A percentile compares a stretch with the other conserved stretches of the same genome.
Evolutionary conservation across 768 basidiomycete species (phyloP).

Genomic region (Paxillus rubicundulus): DNA sequence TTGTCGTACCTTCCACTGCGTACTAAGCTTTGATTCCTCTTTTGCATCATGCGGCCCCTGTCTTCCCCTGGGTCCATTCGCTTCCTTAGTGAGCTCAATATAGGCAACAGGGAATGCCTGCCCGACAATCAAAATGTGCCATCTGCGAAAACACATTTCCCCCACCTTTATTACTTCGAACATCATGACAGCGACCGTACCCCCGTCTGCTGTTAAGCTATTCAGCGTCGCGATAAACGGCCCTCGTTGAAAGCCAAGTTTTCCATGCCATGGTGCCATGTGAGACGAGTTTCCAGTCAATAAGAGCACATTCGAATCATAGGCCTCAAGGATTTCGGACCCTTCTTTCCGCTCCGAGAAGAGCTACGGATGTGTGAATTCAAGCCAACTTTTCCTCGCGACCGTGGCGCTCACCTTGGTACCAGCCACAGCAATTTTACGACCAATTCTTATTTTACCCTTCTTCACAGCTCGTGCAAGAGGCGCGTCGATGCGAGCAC

Average conservation of each 20-base stretch:
- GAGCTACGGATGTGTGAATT: conserved; percentile 43
- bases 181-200: conserved; percentile 70
- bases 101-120: conserved; percentile 76
- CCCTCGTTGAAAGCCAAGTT: conserved; percentile 70
- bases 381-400: background rate
- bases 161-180: conserved; percentile 65
- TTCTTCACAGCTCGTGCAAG: conserved; percentile 66
- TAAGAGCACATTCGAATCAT: conserved; percentile 59
- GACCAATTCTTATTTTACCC: conserved; percentile 68
- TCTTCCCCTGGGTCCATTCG: conserved; percentile 46
- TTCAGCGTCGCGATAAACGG: conserved; percentile 75
- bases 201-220: conserved; percentile 81
- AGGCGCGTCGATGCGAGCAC: conserved; percentile 71
- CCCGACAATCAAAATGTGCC: background rate
- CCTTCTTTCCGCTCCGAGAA: conserved; percentile 72
- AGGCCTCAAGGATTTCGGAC: conserved; percentile 78
- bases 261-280: conserved; percentile 83
- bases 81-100: conserved; percentile 59
- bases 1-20: conserved; percentile 67
- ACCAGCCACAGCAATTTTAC: conserved; percentile 79
- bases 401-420: conserved; percentile 58
- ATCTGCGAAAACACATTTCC: background rate
- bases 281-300: conserved; percentile 85
- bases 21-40: conserved; percentile 61
- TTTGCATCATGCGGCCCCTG: conserved; percentile 65